phyloP scores from a whole-genome alignment of 2,329 filamentous ascomycete species.

The Hawksworthiomyces lignivorus region DNA sequence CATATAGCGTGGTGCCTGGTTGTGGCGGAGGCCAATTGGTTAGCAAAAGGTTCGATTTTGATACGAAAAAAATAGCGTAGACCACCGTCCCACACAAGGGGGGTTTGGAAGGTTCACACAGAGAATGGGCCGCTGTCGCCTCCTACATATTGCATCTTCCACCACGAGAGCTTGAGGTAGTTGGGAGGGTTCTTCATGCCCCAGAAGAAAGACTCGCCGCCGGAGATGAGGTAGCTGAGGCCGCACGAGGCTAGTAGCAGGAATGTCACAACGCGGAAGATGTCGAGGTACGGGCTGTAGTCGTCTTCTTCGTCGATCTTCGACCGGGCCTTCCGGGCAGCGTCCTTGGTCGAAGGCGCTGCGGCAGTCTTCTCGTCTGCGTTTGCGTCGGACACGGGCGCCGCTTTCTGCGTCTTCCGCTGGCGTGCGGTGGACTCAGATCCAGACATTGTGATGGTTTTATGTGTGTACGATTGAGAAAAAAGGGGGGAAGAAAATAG shows the following conservation, averaged over 20 bases:
- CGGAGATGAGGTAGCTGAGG: conserved; percentile 69
- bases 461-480: too few relatives aligned
- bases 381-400: conserved; percentile 3
- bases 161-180: conserved; percentile 50
- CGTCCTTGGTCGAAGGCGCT: conserved; percentile 19
- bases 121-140: not conserved
- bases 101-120: not conserved
- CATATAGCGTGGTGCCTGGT: conserved; percentile 58
- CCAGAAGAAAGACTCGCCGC: conserved; percentile 64
- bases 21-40: too few relatives aligned
- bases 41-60: too few relatives aligned
- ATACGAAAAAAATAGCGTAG: not conserved
- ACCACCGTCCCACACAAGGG: not conserved
- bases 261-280: conserved; percentile 62
- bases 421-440: conserved; percentile 3
- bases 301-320: conserved; percentile 55
- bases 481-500: not conserved
- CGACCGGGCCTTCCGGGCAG: conserved; percentile 14
- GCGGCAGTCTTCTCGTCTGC: not conserved
- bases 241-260: conserved; percentile 58
- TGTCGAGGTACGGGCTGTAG: conserved; percentile 51
- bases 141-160: conserved; percentile 56
- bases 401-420: conserved; percentile 1
- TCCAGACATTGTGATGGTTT: not conserved
- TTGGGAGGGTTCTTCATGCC: conserved; percentile 52